phyloP scores from a whole-genome alignment of 441 rosid species.

The Populus trichocarpa region DNA sequence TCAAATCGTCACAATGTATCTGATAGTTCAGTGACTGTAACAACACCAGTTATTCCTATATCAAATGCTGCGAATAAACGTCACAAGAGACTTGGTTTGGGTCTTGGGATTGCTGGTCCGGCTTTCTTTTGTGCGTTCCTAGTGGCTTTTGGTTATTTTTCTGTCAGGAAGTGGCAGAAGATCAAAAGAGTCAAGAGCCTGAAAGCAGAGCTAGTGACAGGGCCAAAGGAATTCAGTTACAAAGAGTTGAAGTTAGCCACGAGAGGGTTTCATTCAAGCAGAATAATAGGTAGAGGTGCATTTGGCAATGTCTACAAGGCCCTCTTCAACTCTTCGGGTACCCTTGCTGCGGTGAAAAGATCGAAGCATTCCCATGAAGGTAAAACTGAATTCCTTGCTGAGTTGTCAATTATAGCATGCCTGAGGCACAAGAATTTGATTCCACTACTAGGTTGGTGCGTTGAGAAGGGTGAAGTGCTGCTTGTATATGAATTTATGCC shows the following conservation, averaged over 20 bases:
- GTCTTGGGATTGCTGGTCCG: constrained; percentile 73
- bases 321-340: constrained; percentile 46
- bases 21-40: constrained; percentile 41
- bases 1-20: constrained; percentile 70
- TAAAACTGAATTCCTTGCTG: constrained; percentile 78
- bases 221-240: constrained; percentile 68
- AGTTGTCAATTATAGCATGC: constrained; percentile 76
- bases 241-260: constrained; percentile 73
- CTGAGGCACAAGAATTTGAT: constrained; percentile 91
- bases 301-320: constrained; percentile 92
- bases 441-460: constrained; percentile 89
- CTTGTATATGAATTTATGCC: constrained; percentile 94
- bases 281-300: constrained; percentile 80
- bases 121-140: constrained; percentile 65
- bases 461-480: constrained; percentile 74
- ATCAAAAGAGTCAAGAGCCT: constrained; percentile 46
- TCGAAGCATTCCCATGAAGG: constrained; percentile 82
- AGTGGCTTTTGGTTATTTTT: constrained; percentile 53
- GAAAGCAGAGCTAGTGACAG: constrained; percentile 63
- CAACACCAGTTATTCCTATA: constrained; percentile 33
- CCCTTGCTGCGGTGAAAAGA: constrained; percentile 73
- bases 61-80: constrained; percentile 34
- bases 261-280: constrained; percentile 73
- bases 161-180: constrained; percentile 58
- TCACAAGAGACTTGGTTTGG: constrained; percentile 50